Base-by-base conservation (phyloP, 2,329 filamentous ascomycete species). In the Fusarium sublunatum region DNA sequence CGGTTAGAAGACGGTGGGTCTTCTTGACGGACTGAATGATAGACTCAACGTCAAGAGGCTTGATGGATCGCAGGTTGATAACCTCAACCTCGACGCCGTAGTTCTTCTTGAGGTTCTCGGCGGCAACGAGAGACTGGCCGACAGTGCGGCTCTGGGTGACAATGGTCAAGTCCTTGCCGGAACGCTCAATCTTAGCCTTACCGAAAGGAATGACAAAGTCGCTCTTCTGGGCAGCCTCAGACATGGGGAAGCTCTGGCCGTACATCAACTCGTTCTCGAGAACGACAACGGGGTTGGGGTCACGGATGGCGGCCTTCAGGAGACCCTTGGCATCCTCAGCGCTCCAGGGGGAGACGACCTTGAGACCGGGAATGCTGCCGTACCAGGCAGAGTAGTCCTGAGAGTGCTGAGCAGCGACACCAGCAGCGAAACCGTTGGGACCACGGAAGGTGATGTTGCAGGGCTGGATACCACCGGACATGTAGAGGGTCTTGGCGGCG, bases 391-490 rank as follows among this genome's bases (percentile, higher is more conserved):
- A 92, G 85, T 96, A 99, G 78, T 99, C 95, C 83, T 99, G 95
- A 48, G 95, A 98, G 86, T 99, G 95, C 85, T 99, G 95, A 60
- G 95, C 95, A 67, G 83, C 95, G 73, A 99, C 95, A 86, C 95
- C 95, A 61, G 94, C 77, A 63, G 95, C 95, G 79, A 99, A 99
- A 74, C 95, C 95, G 82, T 99, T 99, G 81, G 95, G 95, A 51
- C 95, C 95, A 77, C 95, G 93, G 90, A 99, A 99, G 72, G 95
- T 98, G 81, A 99, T 94, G 85, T 98, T 98, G 84, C 95, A 99
- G 73, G 95, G 95, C 82, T 99, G 95, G 79, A 97, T 98, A 79
- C 95, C 95, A 74, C 95, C 95, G 67, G 95, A 98, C 95, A 99
- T 99, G 86, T 99, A 99, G 76, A 99, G 94, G 55, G 95, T 99